phyloP scores from a whole-genome alignment of 2,329 filamentous ascomycete species.

The Colletotrichum sp. region DNA sequence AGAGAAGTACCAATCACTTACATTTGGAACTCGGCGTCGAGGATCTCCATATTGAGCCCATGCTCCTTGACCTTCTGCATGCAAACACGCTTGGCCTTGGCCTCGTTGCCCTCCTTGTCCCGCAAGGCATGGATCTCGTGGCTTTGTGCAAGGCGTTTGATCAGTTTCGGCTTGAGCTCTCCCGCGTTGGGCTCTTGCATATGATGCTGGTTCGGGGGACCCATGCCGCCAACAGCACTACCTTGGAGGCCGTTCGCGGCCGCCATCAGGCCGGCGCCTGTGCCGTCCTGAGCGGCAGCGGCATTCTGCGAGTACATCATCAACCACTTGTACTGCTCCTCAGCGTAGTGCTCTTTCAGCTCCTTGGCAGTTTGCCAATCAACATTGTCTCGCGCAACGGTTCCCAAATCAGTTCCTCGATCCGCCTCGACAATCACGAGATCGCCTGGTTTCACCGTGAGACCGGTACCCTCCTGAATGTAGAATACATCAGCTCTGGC shows the following conservation, averaged over 20 bases:
- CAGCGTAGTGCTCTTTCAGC: slow-evolving; percentile 86
- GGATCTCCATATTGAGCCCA: slow-evolving; percentile 95
- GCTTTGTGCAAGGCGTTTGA: slow-evolving; percentile 90
- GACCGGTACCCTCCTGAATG: slow-evolving; percentile 91
- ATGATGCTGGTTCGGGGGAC: slow-evolving; percentile 74
- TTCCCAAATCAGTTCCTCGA: slow-evolving; percentile 92
- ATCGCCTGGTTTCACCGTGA: slow-evolving; percentile 89
- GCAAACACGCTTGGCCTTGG: slow-evolving; percentile 94
- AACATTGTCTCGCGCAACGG: slow-evolving; percentile 86
- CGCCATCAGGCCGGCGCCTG: slow-evolving; percentile 67
- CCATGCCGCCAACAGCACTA: slow-evolving; percentile 80
- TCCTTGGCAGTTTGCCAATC: slow-evolving; percentile 88
- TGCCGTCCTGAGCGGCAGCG: slow-evolving; percentile 64
- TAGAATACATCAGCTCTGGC: slow-evolving; percentile 96
- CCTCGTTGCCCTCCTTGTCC: slow-evolving; percentile 97
- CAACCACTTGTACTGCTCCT: slow-evolving; percentile 97
- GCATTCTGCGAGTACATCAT: slow-evolving; percentile 97
- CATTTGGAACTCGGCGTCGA: slow-evolving; percentile 99
- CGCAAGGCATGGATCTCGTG: slow-evolving; percentile 89
- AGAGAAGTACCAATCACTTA: slow-evolving; percentile 57
- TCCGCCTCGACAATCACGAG: slow-evolving; percentile 98
- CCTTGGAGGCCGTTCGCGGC: slow-evolving; percentile 68
- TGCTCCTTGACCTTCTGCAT: slow-evolving; percentile 97
- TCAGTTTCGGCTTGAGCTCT: slow-evolving; percentile 93
- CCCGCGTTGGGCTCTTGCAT: slow-evolving; percentile 72